Evolutionary conservation across 148 eudicot genomes (phyloP).

Genomic region (Rhododendron simsii): DNA sequence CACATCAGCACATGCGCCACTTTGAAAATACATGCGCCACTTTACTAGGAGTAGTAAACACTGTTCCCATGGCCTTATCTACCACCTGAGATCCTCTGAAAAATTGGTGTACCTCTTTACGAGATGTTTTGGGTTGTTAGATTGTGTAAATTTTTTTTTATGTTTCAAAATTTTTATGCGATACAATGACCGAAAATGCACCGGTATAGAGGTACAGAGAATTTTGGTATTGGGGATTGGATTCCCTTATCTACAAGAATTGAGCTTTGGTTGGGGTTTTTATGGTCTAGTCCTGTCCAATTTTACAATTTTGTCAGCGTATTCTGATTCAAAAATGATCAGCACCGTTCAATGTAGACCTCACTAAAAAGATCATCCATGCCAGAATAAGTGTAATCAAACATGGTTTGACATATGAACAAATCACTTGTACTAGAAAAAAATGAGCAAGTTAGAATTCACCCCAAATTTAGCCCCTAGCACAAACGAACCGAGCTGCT

Average conservation of each 20-base stretch:
- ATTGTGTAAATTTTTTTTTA: too few relatives aligned
- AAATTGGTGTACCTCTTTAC: too few relatives aligned
- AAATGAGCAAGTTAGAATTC: not conserved
- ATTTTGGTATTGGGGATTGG: not conserved
- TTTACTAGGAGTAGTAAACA: not conserved
- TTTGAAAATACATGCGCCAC: not conserved
- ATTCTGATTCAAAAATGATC: not conserved
- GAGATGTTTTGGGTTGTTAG: too few relatives aligned
- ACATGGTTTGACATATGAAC: not conserved
- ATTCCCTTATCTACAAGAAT: not conserved
- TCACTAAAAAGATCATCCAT: not conserved
- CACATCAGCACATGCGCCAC: not conserved
- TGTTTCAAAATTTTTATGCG: too few relatives aligned
- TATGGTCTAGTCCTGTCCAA: not conserved
- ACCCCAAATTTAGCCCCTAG: not conserved
- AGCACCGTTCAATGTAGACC: not conserved
- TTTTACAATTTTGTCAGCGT: not conserved
- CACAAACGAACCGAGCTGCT: too few relatives aligned
- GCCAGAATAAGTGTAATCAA: not conserved
- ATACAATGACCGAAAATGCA: too few relatives aligned
- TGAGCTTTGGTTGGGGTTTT: not conserved
- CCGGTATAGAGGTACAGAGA: not conserved
- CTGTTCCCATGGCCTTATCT: not conserved
- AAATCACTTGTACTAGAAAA: not conserved
- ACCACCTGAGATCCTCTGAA: too few relatives aligned